Evolutionary conservation across 768 basidiomycete species (phyloP).

Genomic region (Calocera viscosa): DNA sequence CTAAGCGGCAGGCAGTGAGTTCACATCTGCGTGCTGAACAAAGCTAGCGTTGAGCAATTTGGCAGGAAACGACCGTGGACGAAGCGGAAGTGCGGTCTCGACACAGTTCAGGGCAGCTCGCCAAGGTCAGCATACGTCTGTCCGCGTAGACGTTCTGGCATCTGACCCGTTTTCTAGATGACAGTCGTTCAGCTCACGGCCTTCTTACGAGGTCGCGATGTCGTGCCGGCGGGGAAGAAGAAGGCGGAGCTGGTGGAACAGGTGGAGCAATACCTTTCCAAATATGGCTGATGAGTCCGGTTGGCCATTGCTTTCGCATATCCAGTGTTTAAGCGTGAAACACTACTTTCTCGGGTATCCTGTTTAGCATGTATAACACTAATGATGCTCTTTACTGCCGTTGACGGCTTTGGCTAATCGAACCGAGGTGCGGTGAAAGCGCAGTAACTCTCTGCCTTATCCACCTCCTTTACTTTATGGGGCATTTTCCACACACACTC

Average conservation of each 20-base stretch:
- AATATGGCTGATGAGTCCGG: conserved; percentile 17
- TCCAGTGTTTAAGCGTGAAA: no score
- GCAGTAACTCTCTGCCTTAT: no score
- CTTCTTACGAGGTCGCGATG: conserved; percentile 57
- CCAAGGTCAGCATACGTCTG: conserved; percentile 43
- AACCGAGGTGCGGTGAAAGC: no score
- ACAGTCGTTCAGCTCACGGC: conserved; percentile 72
- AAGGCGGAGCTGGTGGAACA: conserved; percentile 62
- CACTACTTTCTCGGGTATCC: no score
- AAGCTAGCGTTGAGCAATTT: not conserved
- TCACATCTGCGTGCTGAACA: conserved; percentile 10
- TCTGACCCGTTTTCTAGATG: conserved; percentile 34
- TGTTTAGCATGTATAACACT: no score
- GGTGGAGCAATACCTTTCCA: conserved; percentile 48
- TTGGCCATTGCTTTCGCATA: no score
- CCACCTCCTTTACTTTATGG: no score
- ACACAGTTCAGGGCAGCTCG: conserved; percentile 45
- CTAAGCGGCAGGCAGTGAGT: conserved; percentile 64
- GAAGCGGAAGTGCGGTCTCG: conserved; percentile 62
- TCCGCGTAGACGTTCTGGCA: conserved; percentile 14
- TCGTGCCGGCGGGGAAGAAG: conserved; percentile 45
- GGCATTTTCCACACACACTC: no score
- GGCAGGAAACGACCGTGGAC: conserved; percentile 49
- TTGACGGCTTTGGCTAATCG: no score
- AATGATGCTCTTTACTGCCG: no score